Base-by-base conservation (phyloP, 306 rosid species). In the Vigna angularis region DNA sequence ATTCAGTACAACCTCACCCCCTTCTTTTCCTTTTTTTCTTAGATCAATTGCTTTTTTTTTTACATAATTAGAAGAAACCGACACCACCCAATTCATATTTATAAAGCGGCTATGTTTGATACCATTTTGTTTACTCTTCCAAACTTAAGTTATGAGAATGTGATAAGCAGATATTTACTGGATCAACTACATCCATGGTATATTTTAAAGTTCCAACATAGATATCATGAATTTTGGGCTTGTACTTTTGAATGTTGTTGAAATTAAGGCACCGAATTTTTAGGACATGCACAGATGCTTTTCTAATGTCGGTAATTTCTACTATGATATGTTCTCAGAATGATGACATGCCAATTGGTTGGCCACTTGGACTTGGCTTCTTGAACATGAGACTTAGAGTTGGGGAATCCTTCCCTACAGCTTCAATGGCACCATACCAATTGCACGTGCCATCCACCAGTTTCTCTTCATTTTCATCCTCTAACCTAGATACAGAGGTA, bases 401-500 rank as follows among this genome's bases (percentile, higher is more conserved):
- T 16, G 79, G 62, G 50, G 91, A 85, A 45, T 79, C 90, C 40
- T 71, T 81, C 44, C 83, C 83, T 4, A 63, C 84, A 62, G 79
- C 83, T 66, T 74, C 85, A 45, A 59, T 10, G 15, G 61, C 42
- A 28, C 87, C 78, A 55, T 78, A 73, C 84, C 66, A 81, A 58
- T 22, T 73, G 72, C 90, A 76, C 74, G 10, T 79, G 9, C 88
- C 90, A 63, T 90, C 93, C 14, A 65, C 76, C 34, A 93, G 96
- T 84, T 86, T 90, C 89, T 88, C 98, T 59, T 91, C 97, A 52
- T 81, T 90, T 55, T 90, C 91, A 57, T 91, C 98, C 86, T 91
- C 98, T 73, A 87, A 85, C 83, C 96, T 93, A 20, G 97, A 91
- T 66, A 93, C 97, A 13, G 87, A 86, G 98, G 98, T 93, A 7